Conservation (phyloP, 768 basidiomycete species). For the Mrakia blollopis region DNA sequence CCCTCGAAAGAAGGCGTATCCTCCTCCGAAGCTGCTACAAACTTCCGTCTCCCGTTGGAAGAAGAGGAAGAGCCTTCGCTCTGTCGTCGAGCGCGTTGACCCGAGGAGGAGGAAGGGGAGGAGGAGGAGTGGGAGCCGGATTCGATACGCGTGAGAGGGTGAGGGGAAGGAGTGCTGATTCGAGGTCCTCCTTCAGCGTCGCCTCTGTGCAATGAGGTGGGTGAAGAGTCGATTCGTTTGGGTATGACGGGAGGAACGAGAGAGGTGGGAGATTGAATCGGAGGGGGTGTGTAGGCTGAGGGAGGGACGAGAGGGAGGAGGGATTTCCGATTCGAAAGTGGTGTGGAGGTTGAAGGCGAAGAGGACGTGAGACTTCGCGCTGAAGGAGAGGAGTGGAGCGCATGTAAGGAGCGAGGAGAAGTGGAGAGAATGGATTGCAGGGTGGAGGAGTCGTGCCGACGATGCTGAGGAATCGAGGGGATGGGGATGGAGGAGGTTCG, state of each 20-base stretch:
- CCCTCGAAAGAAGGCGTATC: not conserved
- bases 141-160: not conserved
- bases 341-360: not conserved
- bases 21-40: no score
- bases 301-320: not conserved
- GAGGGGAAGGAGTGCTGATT: not conserved
- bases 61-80: no score
- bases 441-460: not conserved
- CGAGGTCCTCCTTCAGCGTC: not conserved
- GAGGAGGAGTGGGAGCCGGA: no score
- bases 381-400: not conserved
- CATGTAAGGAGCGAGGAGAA: not conserved
- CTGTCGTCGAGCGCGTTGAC: no score
- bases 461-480: not conserved
- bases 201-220: not conserved
- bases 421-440: not conserved
- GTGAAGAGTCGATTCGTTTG: not conserved
- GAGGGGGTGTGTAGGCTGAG: not conserved
- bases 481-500: not conserved
- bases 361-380: not conserved
- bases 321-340: not conserved
- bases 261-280: not conserved
- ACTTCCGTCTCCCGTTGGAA: no score
- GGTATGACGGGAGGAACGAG: not conserved
- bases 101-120: no score